Conservation (phyloP, 129 eudicot genomes). For the Flaveria brownii region DNA sequence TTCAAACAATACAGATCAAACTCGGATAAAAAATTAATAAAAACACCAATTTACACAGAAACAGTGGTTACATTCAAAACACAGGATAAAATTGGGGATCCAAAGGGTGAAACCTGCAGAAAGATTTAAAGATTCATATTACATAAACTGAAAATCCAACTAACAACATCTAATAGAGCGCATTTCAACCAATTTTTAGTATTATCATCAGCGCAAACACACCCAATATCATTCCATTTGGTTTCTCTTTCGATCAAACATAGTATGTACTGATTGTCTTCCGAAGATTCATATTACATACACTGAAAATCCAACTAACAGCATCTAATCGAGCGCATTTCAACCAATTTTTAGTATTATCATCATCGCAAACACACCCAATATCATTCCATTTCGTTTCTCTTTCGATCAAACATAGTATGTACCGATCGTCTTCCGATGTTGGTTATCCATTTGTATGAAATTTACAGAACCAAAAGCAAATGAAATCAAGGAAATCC, state of each 20-base stretch:
- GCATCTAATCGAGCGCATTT: constrained; percentile 60
- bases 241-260: too few species aligned
- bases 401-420: constrained; percentile 36
- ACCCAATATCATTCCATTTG: too few species aligned
- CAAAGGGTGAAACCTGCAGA: not conserved
- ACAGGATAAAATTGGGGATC: too few species aligned
- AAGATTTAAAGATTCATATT: not conserved
- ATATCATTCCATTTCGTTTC: constrained; percentile 26
- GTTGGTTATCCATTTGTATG: constrained; percentile 2
- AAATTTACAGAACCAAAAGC: too few species aligned
- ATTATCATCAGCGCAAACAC: too few species aligned
- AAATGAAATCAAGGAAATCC: too few species aligned
- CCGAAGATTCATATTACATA: constrained; percentile 22
- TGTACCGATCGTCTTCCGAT: constrained; percentile 51
- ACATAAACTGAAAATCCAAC: constrained; percentile 70
- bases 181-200: constrained; percentile 27
- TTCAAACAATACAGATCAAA: too few species aligned
- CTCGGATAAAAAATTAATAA: too few species aligned
- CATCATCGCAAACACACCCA: constrained; percentile 22
- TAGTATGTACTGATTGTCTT: too few species aligned
- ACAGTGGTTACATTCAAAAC: too few species aligned
- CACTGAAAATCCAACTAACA: constrained; percentile 70
- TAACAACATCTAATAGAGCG: constrained; percentile 57
- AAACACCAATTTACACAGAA: too few species aligned
- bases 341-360: constrained; percentile 30